Conservation (phyloP, 371 early-diverging fungal species). For the Syncephalastrum monosporum region DNA sequence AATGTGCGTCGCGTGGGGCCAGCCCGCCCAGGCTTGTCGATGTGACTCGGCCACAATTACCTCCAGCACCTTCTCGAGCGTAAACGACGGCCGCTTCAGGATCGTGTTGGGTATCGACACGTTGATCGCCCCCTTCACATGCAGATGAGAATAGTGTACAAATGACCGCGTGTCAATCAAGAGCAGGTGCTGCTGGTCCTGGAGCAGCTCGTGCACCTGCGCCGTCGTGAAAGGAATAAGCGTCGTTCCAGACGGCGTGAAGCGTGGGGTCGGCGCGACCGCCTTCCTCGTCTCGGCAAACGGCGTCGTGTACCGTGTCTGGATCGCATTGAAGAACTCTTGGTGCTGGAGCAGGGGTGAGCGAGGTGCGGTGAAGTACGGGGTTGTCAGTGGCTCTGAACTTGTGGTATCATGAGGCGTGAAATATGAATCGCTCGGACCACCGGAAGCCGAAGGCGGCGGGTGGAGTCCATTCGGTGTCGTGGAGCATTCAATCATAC, state of each 20-base stretch:
- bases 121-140: slow-evolving; percentile 47
- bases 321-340: slow-evolving; percentile 53
- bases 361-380: slow-evolving; percentile 47
- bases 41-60: slow-evolving; percentile 51
- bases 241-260: slow-evolving; percentile 14
- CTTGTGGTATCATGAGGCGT: slow-evolving; percentile 3
- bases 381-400: slow-evolving; percentile 7
- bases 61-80: slow-evolving; percentile 55
- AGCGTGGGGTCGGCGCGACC: slow-evolving; percentile 12
- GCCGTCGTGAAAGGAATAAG: slow-evolving; percentile 7
- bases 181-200: slow-evolving; percentile 22
- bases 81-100: slow-evolving; percentile 57
- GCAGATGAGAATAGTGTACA: slow-evolving; percentile 44
- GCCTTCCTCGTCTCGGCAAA: too few species aligned
- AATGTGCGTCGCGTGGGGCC: slow-evolving; percentile 48
- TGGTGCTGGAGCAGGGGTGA: slow-evolving; percentile 34
- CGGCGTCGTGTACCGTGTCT: slow-evolving; percentile 23
- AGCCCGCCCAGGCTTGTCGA: slow-evolving; percentile 33
- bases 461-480: slow-evolving; percentile 12
- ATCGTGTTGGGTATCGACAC: slow-evolving; percentile 63
- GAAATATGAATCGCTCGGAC: slow-evolving; percentile 10
- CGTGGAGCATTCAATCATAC: slow-evolving; percentile 20
- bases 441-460: background rate
- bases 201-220: slow-evolving; percentile 8
- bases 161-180: slow-evolving; percentile 61